Percentiles rank a stretch among this genome's conserved stretches.
Conservation (phyloP, 1,284 basidiomycete genomes). For the Schizophyllum amplum region DNA sequence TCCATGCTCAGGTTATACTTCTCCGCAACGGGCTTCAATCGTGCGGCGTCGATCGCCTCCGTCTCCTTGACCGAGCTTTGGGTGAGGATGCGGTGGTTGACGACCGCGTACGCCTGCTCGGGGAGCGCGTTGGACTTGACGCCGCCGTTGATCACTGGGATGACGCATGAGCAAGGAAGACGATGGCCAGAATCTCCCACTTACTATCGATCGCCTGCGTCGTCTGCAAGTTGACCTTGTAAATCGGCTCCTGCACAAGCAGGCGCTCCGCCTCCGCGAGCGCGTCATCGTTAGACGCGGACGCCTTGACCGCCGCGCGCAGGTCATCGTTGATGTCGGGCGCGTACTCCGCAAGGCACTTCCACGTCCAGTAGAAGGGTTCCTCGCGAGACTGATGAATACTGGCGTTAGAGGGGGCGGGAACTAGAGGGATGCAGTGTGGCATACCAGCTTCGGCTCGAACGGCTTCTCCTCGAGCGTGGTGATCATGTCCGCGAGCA, state of each 20-base stretch:
- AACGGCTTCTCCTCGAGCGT: conserved; percentile 36
- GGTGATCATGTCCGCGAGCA: conserved; percentile 33
- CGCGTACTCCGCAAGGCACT: conserved; percentile 26
- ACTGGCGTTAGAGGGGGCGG: no score
- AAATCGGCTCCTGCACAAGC: conserved; percentile 18
- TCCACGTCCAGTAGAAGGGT: conserved; percentile 19
- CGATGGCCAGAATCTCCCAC: no score
- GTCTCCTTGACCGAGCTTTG: conserved; percentile 27
- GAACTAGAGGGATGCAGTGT: not conserved
- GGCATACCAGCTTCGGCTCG: conserved; percentile 19
- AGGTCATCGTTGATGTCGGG: conserved; percentile 24
- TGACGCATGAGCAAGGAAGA: not conserved
- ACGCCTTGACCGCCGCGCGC: conserved; percentile 17
- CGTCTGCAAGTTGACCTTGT: conserved; percentile 32
- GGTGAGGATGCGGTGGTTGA: conserved; percentile 42
- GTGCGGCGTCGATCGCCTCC: conserved; percentile 21
- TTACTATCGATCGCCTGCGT: conserved; percentile 45
- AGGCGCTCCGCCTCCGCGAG: conserved; percentile 24
- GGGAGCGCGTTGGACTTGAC: conserved; percentile 48
- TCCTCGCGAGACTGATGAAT: conserved; percentile 15
- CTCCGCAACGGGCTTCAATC: conserved; percentile 27
- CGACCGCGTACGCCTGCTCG: conserved; percentile 29
- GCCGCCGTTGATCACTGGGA: conserved; percentile 37
- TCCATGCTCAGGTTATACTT: conserved; percentile 31
- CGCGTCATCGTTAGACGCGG: conserved; percentile 19